Base-by-base conservation (phyloP, 257 asterid genomes). In the Petunia secreta region DNA sequence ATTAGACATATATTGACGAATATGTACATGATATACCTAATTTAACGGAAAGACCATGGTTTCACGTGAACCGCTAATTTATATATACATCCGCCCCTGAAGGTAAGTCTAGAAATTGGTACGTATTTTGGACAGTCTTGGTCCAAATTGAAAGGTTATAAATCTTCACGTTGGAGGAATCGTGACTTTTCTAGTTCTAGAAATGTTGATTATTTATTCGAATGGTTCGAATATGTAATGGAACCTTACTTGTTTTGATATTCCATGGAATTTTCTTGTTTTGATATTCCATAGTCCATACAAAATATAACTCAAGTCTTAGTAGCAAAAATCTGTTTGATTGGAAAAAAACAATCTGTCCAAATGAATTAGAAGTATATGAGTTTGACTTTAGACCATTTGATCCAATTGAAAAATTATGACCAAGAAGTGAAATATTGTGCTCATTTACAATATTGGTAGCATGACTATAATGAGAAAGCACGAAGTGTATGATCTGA, bases 241-340 rank as follows among this genome's bases (percentile, higher is more conserved):
- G 25, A 25, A 25, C 25, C 25, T 25, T 25, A 25, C 0, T 25
- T 25, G 25, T 25, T 25, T 25, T 25, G 25, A 25, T 25, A 25
- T 25, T 25, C 25, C 25, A 25, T 25, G 25, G 25, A 25, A 25
- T 25, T 25, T 25, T 25, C 25, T 25, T 25, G 25, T 25, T 25
- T 25, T 25, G 25, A 25, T 25, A 25, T 25, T 25, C 25, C 25
- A 25, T 25, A 25, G 25, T 25, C 25, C 25, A 25, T 25, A 25
- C 25, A 25, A 25, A 25, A 25, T 25, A 25, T 25, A 25, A 25
- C 25, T 25, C 25, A 25, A 25, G 25, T 25, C 98, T 97, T 0
- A 97, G 94, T 98, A 2, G 98, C 90, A n/a, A 91, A 84, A 66
- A 92, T 91, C 67, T 94, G 97, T 84, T 97, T 25, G 25, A 25